phyloP scores from a whole-genome alignment of 2,329 filamentous ascomycete genomes.

The Botrytis deweyae region DNA sequence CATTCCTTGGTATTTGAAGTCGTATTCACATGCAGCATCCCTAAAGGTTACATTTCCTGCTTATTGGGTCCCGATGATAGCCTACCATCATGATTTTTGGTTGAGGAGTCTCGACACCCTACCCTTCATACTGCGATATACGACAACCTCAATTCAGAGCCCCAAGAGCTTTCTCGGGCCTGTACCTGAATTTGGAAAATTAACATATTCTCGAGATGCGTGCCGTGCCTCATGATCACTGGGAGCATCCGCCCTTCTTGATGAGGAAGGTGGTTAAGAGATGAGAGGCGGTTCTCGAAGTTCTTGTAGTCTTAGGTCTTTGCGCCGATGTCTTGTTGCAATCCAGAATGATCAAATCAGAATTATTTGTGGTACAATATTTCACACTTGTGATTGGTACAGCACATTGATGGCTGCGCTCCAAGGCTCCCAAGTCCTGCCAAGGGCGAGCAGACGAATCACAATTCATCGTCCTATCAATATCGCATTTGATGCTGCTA shows the following conservation, averaged over 20 bases:
- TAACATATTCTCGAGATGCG: background rate
- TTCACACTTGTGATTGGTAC: constrained; percentile 14
- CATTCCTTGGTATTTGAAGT: background rate
- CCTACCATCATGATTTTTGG: background rate
- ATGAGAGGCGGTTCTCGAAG: background rate
- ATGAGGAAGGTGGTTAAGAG: constrained; percentile 11
- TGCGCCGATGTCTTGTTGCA: constrained; percentile 9
- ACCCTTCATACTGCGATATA: background rate
- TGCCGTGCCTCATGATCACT: constrained; percentile 6
- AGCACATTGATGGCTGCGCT: background rate
- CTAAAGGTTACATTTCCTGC: background rate
- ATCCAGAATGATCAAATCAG: constrained; percentile 1
- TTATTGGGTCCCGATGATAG: background rate
- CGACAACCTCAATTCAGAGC: background rate
- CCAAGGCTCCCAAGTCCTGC: background rate
- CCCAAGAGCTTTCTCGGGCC: background rate
- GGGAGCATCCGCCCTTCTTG: background rate
- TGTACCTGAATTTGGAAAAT: background rate
- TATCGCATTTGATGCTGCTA: background rate
- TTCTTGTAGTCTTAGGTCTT: background rate
- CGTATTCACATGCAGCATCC: background rate
- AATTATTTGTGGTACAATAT: constrained; percentile 2
- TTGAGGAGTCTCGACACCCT: background rate
- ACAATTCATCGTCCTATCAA: background rate
- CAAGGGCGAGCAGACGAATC: background rate